Percentiles rank a stretch among this genome's conserved stretches.
These are phyloP conservation scores for Lagenidium sp. DNA, from an alignment of 352 stramenopile genomes.

Conservation along the genomic window DNA sequence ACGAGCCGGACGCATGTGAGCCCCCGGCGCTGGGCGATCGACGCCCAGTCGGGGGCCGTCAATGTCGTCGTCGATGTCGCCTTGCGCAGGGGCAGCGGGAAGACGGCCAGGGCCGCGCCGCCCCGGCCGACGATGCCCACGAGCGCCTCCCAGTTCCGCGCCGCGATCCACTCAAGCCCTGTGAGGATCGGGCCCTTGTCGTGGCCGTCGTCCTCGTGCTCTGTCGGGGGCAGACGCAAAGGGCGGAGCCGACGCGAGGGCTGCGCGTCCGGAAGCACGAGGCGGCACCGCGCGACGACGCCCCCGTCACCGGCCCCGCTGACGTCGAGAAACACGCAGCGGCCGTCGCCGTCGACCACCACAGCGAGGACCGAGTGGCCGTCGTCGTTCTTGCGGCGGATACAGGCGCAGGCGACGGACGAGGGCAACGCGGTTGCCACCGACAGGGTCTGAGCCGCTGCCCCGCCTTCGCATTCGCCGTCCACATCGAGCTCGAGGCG, in stretches of 20 bases:
- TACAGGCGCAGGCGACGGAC: too few relatives aligned
- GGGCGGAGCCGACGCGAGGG: too few relatives aligned
- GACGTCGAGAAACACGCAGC: constrained; percentile 11
- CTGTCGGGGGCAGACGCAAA: constrained; percentile 7
- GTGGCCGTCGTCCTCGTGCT: background rate
- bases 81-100: constrained; percentile 29
- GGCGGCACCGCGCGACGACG: too few relatives aligned
- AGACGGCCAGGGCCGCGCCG: constrained; percentile 21
- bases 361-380: too few relatives aligned
- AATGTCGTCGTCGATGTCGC: constrained; percentile 14
- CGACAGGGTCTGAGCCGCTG: too few relatives aligned
- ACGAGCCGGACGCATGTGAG: constrained; percentile 23
- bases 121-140: constrained; percentile 2
- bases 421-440: too few relatives aligned
- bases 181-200: background rate
- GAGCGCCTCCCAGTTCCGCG: constrained; percentile 13
- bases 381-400: too few relatives aligned
- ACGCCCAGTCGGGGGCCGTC: constrained; percentile 21
- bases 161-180: constrained; percentile 11
- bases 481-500: too few relatives aligned
- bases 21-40: constrained; percentile 25
- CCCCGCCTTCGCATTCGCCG: too few relatives aligned
- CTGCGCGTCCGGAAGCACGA: too few relatives aligned
- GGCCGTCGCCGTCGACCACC: constrained; percentile 7
- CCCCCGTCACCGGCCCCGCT: constrained; percentile 4